phyloP scores from a whole-genome alignment of 805 yeast species.

The Jamesozyma piceae region DNA sequence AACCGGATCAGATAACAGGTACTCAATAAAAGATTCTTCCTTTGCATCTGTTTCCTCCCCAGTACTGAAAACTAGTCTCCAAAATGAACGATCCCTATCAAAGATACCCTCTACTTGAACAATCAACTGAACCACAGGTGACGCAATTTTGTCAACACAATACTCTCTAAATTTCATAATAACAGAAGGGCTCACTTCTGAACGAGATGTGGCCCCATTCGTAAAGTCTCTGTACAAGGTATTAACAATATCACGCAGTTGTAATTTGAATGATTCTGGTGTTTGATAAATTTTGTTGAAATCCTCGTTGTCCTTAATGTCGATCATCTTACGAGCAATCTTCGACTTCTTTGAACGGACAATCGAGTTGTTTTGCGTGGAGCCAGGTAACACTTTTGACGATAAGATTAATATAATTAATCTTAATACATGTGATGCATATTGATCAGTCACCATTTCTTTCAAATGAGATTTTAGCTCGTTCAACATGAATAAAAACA shows the following conservation, averaged over 20 bases:
- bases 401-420: constrained; percentile 59
- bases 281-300: constrained; percentile 57
- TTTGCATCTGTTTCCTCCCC: constrained; percentile 43
- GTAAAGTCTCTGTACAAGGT: constrained; percentile 31
- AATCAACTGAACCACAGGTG: constrained; percentile 77
- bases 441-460: constrained; percentile 60
- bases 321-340: constrained; percentile 89
- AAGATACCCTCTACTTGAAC: constrained; percentile 74
- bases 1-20: constrained; percentile 74
- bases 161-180: constrained; percentile 54
- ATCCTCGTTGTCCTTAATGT: constrained; percentile 68
- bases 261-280: constrained; percentile 58
- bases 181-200: constrained; percentile 27
- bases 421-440: constrained; percentile 83
- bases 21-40: constrained; percentile 77
- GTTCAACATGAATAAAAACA: constrained; percentile 53
- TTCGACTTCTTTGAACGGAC: constrained; percentile 76
- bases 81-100: constrained; percentile 60
- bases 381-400: constrained; percentile 70
- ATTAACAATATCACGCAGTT: constrained; percentile 43
- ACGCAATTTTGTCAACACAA: constrained; percentile 70
- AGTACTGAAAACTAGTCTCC: constrained; percentile 55
- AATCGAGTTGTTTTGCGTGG: constrained; percentile 57
- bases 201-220: constrained; percentile 19
- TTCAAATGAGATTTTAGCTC: constrained; percentile 55